Base-by-base conservation (phyloP, 2,329 filamentous ascomycete species). In the Paramyrothecium roridum region DNA sequence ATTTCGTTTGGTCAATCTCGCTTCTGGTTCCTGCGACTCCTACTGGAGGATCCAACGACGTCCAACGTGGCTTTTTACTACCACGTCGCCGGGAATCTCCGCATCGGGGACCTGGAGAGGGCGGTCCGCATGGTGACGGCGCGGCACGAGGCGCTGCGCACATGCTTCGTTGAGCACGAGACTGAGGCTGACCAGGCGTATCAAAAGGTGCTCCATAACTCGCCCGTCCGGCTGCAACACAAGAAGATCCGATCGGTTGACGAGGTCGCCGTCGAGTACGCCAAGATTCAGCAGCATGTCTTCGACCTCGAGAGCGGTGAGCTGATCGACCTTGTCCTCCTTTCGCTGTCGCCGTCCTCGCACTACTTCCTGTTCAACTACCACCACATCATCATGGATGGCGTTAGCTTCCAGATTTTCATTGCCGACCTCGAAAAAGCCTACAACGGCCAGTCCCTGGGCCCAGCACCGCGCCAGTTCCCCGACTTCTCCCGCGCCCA, bases 341-440 rank as follows among this genome's bases (percentile, higher is more conserved):
- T 78, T 7, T 56, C 70, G 1, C 57, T 68, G 4, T 68, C 69
- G 0, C 56, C 66, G 0, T 61, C 63, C 12, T 0, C 52, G 1
- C 73, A 79, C 55, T 74, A 67, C 58, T 56, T 82, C 3, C 43
- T 84, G 0, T 49, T 83, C 6, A 66, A 66, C 1, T 71, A 69
- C 48, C 79, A 82, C 56, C 79, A 82, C 59, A 81, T 83, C 40
- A 65, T 70, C 34, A 73, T 83, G 69, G 81, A 84, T 57, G 78
- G 75, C 1, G 57, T 74, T 40, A 77, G 77, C 48, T 72, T 72
- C 3, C 59, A 75, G 11, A 58, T 81, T 2, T 65, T 83, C 19
- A 54, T 79, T 13, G 26, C 57, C 0, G 78, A 83, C 40, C 54
- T 82, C 3, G 67, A 76, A n/a, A 71, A 67, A 26, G 70, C 64